A percentile compares a stretch with the other conserved stretches of the same genome.
Evolutionary conservation across 2,329 filamentous ascomycete genomes (phyloP).

Genomic region (Botrytis hyacinthi): DNA sequence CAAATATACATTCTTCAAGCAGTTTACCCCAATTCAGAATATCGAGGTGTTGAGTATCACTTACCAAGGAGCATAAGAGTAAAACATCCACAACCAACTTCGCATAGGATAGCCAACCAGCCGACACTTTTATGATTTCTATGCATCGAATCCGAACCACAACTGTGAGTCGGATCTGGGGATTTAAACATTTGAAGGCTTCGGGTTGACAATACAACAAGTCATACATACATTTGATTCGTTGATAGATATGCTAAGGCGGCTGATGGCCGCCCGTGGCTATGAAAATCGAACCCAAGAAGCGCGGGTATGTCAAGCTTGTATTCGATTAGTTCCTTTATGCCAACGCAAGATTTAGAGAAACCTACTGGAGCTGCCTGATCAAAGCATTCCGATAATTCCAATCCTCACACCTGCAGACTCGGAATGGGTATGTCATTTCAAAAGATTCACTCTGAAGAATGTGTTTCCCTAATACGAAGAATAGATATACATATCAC

Average conservation of each 20-base stretch:
- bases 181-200: neutral
- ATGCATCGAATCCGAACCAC: neutral
- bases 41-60: neutral
- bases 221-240: neutral
- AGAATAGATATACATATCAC: neutral
- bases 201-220: neutral
- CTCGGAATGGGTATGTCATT: neutral
- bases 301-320: neutral
- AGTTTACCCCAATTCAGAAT: neutral
- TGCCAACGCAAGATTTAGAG: neutral
- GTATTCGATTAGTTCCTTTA: too few relatives aligned
- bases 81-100: neutral
- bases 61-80: neutral
- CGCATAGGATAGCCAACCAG: neutral
- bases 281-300: neutral
- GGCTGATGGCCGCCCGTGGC: neutral
- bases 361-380: neutral
- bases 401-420: neutral
- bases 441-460: neutral
- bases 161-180: neutral
- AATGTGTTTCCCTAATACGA: neutral
- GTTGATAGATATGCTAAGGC: neutral
- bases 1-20: neutral
- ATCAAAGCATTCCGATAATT: neutral
- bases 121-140: too few relatives aligned